A percentile compares a stretch with the other conserved stretches of the same genome.
These are phyloP conservation scores for Russula virescens DNA, from an alignment of 768 basidiomycete species.

Conservation along the genomic window DNA sequence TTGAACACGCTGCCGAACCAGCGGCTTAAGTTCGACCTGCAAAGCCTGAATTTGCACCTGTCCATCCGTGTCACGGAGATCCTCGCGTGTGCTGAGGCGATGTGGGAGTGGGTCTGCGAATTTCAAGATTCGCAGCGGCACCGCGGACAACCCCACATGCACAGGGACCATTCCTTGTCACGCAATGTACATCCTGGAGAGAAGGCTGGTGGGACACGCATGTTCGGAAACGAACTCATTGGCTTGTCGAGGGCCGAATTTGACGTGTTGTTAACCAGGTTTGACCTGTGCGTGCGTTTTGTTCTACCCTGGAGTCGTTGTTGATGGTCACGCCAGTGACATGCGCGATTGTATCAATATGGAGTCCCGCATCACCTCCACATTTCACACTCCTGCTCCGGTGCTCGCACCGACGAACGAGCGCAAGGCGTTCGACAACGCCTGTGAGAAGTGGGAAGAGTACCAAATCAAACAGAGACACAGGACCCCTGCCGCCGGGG, in stretches of 20 bases:
- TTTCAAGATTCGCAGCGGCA: conserved; percentile 36
- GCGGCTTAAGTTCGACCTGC: conserved; percentile 49
- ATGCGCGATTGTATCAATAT: conserved; percentile 57
- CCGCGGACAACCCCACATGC: background rate
- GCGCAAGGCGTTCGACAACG: conserved; percentile 50
- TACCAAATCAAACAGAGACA: conserved; percentile 40
- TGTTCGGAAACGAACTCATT: conserved; percentile 32
- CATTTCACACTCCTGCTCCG: conserved; percentile 45
- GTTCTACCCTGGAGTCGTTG: background rate
- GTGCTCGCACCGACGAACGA: conserved; percentile 40
- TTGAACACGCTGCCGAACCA: conserved; percentile 47
- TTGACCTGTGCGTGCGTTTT: conserved; percentile 49
- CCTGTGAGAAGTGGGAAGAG: conserved; percentile 52
- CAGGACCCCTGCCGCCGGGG: conserved; percentile 1
- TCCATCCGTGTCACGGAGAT: conserved; percentile 55
- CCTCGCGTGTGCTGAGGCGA: conserved; percentile 64
- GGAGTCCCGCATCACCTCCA: conserved; percentile 40
- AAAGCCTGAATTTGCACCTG: conserved; percentile 59
- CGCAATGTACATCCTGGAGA: background rate
- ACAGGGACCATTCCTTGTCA: conserved; percentile 5
- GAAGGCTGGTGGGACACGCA: background rate
- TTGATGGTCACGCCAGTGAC: conserved; percentile 40
- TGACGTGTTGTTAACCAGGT: conserved; percentile 49
- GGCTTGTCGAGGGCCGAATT: conserved; percentile 57
- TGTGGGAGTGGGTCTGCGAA: conserved; percentile 72